Evolutionary conservation across 192 early-diverging fungal species (phyloP).

Genomic region (Podila minutissima): DNA sequence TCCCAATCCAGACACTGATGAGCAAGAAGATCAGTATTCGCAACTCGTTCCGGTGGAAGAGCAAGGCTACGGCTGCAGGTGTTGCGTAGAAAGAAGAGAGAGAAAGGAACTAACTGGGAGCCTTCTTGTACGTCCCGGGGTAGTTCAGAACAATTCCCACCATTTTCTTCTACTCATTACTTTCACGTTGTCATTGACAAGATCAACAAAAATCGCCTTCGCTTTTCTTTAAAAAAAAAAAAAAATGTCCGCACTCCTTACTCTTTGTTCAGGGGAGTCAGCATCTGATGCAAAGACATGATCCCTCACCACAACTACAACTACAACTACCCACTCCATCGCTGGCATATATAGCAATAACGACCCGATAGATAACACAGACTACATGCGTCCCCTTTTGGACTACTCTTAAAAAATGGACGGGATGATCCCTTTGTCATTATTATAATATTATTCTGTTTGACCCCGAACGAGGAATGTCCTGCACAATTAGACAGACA

Average conservation of each 20-base stretch:
- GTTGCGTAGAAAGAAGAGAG: neutral
- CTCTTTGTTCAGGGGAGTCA: neutral
- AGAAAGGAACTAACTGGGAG: neutral
- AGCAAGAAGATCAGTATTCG: constrained; percentile 38
- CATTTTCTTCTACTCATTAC: no score
- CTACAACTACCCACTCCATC: neutral
- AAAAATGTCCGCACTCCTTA: no score
- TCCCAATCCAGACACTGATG: constrained; percentile 31
- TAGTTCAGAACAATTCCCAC: no score
- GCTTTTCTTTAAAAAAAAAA: no score
- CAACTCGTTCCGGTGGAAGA: constrained; percentile 28
- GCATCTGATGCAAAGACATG: neutral
- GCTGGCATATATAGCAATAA: neutral
- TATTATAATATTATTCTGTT: no score
- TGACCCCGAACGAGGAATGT: no score
- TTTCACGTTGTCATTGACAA: no score
- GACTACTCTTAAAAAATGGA: no score
- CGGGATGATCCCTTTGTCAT: no score
- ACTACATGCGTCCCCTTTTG: no score
- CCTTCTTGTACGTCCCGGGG: neutral
- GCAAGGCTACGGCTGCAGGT: constrained; percentile 10
- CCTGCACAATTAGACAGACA: no score
- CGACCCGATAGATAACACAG: neutral
- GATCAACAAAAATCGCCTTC: no score
- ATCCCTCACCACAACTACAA: neutral